Base-by-base conservation (phyloP, 2,329 filamentous ascomycete species). In the Microdochium paspali region DNA sequence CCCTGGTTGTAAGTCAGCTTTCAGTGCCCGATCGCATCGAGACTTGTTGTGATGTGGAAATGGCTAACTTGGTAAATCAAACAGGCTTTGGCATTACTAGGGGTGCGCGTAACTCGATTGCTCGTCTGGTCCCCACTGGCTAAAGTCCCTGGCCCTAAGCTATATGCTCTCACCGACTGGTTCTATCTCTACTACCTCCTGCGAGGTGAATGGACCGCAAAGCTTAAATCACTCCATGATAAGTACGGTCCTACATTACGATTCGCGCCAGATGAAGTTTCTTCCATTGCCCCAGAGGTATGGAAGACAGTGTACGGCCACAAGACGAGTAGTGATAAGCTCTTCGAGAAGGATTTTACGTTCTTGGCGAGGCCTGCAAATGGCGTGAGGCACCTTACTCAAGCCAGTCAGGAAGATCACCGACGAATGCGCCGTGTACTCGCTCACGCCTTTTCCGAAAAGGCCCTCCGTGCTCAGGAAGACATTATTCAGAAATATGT, bases 321-420 rank as follows among this genome's bases (percentile, higher is more conserved):
- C 18, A 40, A 40, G 35, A 21, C 35, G 23, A 9, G 23, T 20
- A 10, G 9, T 9, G 15, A n/a, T 18, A 15, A 9, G 13, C 20
- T 20, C 4, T 40, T 40, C 23, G 35, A 40, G 15, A 40, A 40
- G 35, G 35, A 40, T 40, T 9, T 40, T 9, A 40, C n/a, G 23
- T 40, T 18, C 18, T 18, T 18, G 15, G 12, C 5, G 10, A 18
- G 23, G 35, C 15, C 35, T 9, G 10, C 18, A n/a, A 10, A 9
- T 18, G 18, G 35, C 35, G 18, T 18, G 15, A 9, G 9, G n/a
- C 15, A 45, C 15, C 24, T 49, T 60, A 68, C 30, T 45, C 10
- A 15, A 5, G 44, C 26, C 13, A 21, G 15, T 18, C n/a, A 28
- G 21, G 15, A 45, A 9, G 44, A 32, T 7, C 44, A 45, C 21